A percentile compares a stretch with the other conserved stretches of the same genome.
phyloP scores from a whole-genome alignment of 257 asterid genomes.

The Fraxinus excelsior region DNA sequence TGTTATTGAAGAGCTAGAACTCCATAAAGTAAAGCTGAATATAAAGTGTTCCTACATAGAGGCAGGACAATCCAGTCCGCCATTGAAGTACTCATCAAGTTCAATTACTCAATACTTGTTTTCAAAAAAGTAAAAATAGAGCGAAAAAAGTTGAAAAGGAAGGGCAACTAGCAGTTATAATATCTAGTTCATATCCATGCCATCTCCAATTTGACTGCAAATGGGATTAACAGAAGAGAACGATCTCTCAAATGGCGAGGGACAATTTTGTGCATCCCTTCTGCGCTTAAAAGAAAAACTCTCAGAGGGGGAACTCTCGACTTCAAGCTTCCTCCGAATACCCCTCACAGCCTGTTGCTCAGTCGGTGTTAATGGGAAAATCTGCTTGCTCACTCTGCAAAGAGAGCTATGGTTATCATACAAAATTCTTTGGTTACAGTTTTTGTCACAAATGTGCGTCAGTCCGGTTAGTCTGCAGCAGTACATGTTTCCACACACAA shows the following conservation, averaged over 20 bases:
- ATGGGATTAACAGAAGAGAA: constrained; percentile 77
- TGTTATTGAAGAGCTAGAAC: constrained; percentile 52
- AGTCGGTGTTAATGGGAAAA: constrained; percentile 69
- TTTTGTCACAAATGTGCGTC: constrained; percentile 97
- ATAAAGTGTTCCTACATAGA: constrained; percentile 63
- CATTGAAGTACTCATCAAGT: constrained; percentile 48
- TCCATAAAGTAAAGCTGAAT: constrained; percentile 42
- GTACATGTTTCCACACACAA: constrained; percentile 86
- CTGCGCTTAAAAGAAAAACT: constrained; percentile 85
- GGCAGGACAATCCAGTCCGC: constrained; percentile 57
- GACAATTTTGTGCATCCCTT: constrained; percentile 75
- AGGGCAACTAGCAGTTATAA: constrained; percentile 35
- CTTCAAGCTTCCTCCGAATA: constrained; percentile 85
- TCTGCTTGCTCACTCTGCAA: constrained; percentile 84
- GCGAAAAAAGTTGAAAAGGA: constrained; percentile 30
- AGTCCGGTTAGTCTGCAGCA: constrained; percentile 90
- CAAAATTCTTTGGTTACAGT: constrained; percentile 91
- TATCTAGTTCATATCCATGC: constrained; percentile 87
- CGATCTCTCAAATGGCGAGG: constrained; percentile 92
- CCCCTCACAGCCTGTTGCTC: constrained; percentile 93
- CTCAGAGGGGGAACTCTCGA: constrained; percentile 67
- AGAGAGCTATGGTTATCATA: constrained; percentile 92
- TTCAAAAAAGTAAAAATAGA: constrained; percentile 37
- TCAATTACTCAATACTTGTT: constrained; percentile 40
- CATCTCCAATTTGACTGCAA: constrained; percentile 85